These are phyloP conservation scores for Pestalotiopsis fici DNA, from an alignment of 2,329 filamentous ascomycete genomes.

Conservation along the genomic window DNA sequence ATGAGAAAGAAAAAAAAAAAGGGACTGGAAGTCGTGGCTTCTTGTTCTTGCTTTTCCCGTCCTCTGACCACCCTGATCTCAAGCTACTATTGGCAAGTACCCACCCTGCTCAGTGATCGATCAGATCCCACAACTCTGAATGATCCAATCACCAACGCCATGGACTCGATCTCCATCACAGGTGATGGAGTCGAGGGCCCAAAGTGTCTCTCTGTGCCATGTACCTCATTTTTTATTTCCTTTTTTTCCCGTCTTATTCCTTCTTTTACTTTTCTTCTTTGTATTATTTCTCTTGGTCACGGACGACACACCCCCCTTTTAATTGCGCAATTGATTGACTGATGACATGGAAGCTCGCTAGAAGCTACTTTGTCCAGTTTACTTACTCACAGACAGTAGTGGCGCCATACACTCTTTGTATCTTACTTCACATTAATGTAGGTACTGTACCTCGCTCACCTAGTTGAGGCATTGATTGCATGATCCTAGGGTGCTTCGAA, in stretches of 20 bases:
- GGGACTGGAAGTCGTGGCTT: neutral
- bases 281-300: neutral
- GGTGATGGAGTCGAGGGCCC: neutral
- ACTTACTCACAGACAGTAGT: neutral
- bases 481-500: too few relatives aligned
- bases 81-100: neutral
- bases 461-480: neutral
- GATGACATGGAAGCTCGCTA: neutral
- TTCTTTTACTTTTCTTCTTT: neutral
- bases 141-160: neutral
- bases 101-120: neutral
- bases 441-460: neutral
- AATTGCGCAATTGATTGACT: neutral
- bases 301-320: neutral
- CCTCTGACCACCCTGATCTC: slow-evolving; percentile 3
- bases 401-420: neutral
- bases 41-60: neutral
- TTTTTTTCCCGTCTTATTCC: neutral
- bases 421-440: neutral
- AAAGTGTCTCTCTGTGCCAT: neutral
- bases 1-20: neutral
- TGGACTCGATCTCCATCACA: slow-evolving; percentile 3
- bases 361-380: neutral
- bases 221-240: neutral
- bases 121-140: neutral